A percentile compares a stretch with the other conserved stretches of the same genome.
Conservation (phyloP, 2,329 filamentous ascomycete species). For the Monilinia polystroma region DNA sequence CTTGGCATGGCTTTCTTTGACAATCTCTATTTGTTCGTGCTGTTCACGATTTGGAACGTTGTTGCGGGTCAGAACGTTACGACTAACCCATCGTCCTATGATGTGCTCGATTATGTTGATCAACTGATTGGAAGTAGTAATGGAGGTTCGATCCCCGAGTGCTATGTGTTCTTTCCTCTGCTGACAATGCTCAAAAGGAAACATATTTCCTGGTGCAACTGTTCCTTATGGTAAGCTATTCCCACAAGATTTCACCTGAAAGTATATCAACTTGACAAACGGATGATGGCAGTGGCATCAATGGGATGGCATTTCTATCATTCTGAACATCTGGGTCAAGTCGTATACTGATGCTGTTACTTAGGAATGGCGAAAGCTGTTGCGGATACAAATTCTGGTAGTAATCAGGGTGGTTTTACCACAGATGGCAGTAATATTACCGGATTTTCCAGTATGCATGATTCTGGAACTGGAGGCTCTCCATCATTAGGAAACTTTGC, state of each 20-base stretch:
- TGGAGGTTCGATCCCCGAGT: constrained; percentile 45
- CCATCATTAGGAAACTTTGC: constrained; percentile 73
- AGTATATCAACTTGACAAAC: neutral
- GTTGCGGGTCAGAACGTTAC: constrained; percentile 27
- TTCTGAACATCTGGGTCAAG: neutral
- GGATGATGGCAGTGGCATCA: neutral
- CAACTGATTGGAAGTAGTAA: constrained; percentile 56
- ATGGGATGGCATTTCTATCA: neutral
- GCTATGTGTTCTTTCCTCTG: neutral
- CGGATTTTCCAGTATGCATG: constrained; percentile 43
- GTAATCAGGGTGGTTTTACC: constrained; percentile 57
- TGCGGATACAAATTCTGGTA: constrained; percentile 52
- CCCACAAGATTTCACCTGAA: neutral
- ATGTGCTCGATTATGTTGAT: constrained; percentile 47
- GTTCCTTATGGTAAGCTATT: constrained; percentile 48
- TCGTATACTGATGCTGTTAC: constrained; percentile 31
- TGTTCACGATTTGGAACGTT: constrained; percentile 12
- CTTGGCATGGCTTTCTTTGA: constrained; percentile 24
- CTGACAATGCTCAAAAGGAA: constrained; percentile 29
- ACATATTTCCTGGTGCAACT: constrained; percentile 58
- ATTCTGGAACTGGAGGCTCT: constrained; percentile 47
- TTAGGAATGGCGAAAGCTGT: constrained; percentile 51
- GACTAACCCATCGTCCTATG: constrained; percentile 32
- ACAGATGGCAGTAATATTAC: constrained; percentile 45
- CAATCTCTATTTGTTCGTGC: constrained; percentile 1